Base-by-base conservation (phyloP, 805 yeast species). In the Gaillardinia entomophila region DNA sequence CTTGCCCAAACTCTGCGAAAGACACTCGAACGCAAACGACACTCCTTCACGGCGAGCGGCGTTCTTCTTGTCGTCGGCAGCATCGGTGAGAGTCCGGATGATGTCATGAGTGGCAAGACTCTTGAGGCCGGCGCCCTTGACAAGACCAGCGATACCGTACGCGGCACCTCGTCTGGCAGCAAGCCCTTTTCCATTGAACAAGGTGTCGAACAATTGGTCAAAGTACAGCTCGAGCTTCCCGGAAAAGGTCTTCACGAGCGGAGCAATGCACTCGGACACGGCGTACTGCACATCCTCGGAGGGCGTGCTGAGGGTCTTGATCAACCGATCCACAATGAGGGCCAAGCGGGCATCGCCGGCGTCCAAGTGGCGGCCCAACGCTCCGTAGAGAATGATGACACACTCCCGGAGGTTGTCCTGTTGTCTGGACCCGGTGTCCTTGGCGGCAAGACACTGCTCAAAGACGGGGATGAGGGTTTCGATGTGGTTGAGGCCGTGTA, bases 101-200 rank as follows among this genome's bases (percentile, higher is more conserved):
- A 92, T 71, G 47, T 86, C 95, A 50, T 75, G 77, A 31, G 82
- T 81, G 8, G 85, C 72, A 32, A 92, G 62, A 0, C 94, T 72
- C 37, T 77, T 71, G 33, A 92, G 77, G 44, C 98, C 98, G 15
- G 77, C 73, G 37, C 99, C 98, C 50, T 85, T 82, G 3, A 84
- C 90, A 28, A 92, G 60, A 41, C 99, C 99, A 15, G 97, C 84
- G 46, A 92, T 73, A 56, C 97, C 98, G 62, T 85, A 88, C 1
- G 97, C 97, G 2, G 96, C 90, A 50, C 97, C 99, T 43, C 90
- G 74, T 52, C 96, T 73, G n/a, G 68, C 65, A 1, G 73, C 72
- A 24, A 65, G 49, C 14, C 38, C 34, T 2, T 60, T 44, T 2
- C 77, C 77, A 6, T 59, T 53, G 49, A 84, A 77, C 16, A 89